Evolutionary conservation across 192 early-diverging fungal genomes (phyloP).

Genomic region (Backusella westeae): DNA sequence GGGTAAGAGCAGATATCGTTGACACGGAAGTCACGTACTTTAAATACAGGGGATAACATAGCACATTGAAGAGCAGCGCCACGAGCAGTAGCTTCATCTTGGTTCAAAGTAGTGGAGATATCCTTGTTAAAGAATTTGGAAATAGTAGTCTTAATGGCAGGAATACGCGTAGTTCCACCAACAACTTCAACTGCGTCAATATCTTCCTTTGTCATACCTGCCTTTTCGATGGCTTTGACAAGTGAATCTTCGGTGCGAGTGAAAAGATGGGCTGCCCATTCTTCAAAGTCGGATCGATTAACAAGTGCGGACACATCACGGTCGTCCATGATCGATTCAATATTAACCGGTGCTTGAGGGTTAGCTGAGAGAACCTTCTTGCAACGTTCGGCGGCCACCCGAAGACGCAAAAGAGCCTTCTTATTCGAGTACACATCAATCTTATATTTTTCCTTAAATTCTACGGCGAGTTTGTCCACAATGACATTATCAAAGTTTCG

Average conservation of each 20-base stretch:
- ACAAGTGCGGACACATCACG: conserved; percentile 86
- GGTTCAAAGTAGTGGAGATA: conserved; percentile 90
- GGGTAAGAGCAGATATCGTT: conserved; percentile 88
- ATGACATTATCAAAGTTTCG: conserved; percentile 93
- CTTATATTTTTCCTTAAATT: conserved; percentile 93
- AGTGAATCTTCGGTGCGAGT: conserved; percentile 70
- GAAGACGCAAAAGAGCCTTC: conserved; percentile 89
- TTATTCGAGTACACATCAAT: conserved; percentile 84
- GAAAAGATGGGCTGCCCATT: conserved; percentile 70
- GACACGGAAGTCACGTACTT: conserved; percentile 93
- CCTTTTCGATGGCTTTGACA: conserved; percentile 68
- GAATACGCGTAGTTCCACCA: conserved; percentile 92
- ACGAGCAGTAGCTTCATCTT: conserved; percentile 95
- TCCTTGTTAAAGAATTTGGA: conserved; percentile 86
- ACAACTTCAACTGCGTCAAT: conserved; percentile 94
- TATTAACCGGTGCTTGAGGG: conserved; percentile 81
- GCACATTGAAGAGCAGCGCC: conserved; percentile 97
- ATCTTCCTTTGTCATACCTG: conserved; percentile 72
- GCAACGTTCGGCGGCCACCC: conserved; percentile 84
- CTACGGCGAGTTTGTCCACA: conserved; percentile 76
- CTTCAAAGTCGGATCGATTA: conserved; percentile 82
- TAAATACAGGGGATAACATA: conserved; percentile 95
- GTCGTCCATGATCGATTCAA: conserved; percentile 96
- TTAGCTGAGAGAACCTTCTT: conserved; percentile 97
- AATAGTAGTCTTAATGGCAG: conserved; percentile 85